Evolutionary conservation across 2,329 filamentous ascomycete genomes (phyloP), one percentile per base, ranked within the genome.

Genomic region (Boeremia lycopersici): DNA sequence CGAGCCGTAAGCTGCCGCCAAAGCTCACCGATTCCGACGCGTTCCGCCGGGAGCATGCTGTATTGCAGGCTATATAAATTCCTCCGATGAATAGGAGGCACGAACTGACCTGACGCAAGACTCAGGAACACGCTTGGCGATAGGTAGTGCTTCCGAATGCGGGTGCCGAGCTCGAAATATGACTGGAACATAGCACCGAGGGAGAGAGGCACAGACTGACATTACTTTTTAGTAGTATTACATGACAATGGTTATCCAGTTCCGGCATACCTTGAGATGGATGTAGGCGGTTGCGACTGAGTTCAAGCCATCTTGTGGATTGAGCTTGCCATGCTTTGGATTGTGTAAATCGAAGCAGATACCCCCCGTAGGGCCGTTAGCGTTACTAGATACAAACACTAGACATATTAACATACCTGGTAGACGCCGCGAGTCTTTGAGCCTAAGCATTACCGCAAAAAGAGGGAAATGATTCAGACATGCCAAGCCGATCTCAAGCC

Each of bases 401-500:
- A 2, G 19, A 4, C 11, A 29, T 13, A 23, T 7, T 8, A 9
- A 56, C 79, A 65, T 75, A 87, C 91, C 93, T 57, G 95, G 95
- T 64, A 99, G 81, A 72, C 95, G 86, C 73, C 87, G 83, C 8
- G 93, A 91, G 76, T 99, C 96, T 76, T 99, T 99, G 65, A 97
- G 82, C 66, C 93, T 85, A 56, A 99, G 81, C 96, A 99, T 99
- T 53, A 98, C 80, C 26, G 95, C 95, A 77, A 99, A 99, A 13
- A 99, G 83, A 6, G 95, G 96, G 67, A 99, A 99, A 76, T 99
- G 96, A 72, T 99, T 99, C 53, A 99, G 78, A 76, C 90, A 97
- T 38, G 95, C 96, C 63, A 99, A 83, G 66, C 92, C 83, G 2
- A 93, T 97, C 76, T 99, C 95, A 53, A 99, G 87, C 13, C 86